Evolutionary conservation across 148 eudicot genomes (phyloP).

Genomic region (Gaultheria prostrata): DNA sequence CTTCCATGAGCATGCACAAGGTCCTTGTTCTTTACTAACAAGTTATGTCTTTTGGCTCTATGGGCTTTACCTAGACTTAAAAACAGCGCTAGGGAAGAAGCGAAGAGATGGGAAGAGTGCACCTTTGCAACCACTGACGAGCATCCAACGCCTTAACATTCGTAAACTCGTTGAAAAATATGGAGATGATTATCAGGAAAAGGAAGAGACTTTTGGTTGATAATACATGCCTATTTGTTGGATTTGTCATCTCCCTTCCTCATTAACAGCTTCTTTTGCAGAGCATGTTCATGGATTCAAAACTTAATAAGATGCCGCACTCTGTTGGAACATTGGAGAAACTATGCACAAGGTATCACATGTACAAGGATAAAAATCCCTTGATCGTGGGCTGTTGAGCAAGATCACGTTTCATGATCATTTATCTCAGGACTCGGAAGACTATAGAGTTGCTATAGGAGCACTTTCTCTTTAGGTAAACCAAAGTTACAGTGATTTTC

Average conservation of each 20-base stretch:
- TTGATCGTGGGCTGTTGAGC: slow-evolving; percentile 55
- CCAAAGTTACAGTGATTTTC: neutral
- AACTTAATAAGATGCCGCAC: slow-evolving; percentile 84
- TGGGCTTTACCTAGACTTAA: slow-evolving; percentile 48
- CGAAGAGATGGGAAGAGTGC: slow-evolving; percentile 78
- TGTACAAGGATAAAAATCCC: slow-evolving; percentile 65
- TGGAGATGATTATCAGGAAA: slow-evolving; percentile 88
- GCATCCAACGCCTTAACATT: slow-evolving; percentile 64
- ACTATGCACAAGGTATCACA: slow-evolving; percentile 66
- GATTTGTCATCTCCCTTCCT: slow-evolving; percentile 12
- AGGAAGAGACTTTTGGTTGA: neutral
- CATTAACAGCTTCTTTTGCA: slow-evolving; percentile 37
- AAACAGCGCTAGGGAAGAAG: slow-evolving; percentile 81
- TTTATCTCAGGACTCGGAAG: neutral
- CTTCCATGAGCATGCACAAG: neutral
- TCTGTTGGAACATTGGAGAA: slow-evolving; percentile 80
- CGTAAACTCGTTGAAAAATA: slow-evolving; percentile 59
- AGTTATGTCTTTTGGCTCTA: neutral
- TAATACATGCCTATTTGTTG: neutral
- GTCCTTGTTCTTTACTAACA: neutral
- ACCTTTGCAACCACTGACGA: slow-evolving; percentile 71
- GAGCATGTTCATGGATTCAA: slow-evolving; percentile 87
- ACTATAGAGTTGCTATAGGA: neutral
- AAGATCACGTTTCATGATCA: neutral
- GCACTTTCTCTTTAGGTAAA: neutral